These are phyloP conservation scores for Rossbeevera mucosa DNA, from an alignment of 768 basidiomycete genomes.

Conservation along the genomic window DNA sequence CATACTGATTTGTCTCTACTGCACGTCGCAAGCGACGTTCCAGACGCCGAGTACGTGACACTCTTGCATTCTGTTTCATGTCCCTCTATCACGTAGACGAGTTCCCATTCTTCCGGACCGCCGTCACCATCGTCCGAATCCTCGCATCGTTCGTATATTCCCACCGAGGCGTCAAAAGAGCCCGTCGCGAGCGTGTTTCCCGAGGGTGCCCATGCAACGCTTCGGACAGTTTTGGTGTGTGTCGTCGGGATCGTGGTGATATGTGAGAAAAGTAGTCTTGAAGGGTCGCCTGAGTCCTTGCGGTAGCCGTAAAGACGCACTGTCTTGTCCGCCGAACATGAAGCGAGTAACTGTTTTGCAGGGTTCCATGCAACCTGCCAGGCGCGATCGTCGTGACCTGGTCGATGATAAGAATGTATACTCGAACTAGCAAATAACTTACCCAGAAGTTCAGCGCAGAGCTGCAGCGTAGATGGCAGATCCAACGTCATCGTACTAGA, in stretches of 20 bases:
- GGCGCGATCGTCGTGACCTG: conserved; percentile 77
- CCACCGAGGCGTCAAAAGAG: conserved; percentile 90
- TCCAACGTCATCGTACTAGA: background rate
- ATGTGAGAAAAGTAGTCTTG: conserved; percentile 39
- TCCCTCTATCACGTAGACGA: conserved; percentile 80
- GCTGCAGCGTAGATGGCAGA: conserved; percentile 11
- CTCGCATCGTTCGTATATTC: conserved; percentile 78
- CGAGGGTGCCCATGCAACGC: conserved; percentile 84
- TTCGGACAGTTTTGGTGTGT: conserved; percentile 84
- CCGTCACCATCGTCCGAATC: conserved; percentile 35
- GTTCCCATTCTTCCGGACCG: conserved; percentile 72
- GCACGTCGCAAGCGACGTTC: conserved; percentile 83
- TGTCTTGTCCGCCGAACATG: conserved; percentile 92
- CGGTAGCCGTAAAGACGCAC: conserved; percentile 79
- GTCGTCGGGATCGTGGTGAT: conserved; percentile 72
- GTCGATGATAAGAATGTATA: background rate
- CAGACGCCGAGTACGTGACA: conserved; percentile 76
- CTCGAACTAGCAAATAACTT: background rate
- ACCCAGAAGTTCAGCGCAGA: conserved; percentile 26
- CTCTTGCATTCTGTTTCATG: conserved; percentile 97
- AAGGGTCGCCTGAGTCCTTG: conserved; percentile 18
- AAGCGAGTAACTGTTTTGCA: conserved; percentile 71
- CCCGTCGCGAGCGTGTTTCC: conserved; percentile 85
- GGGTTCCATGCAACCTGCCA: conserved; percentile 94
- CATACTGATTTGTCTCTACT: conserved; percentile 97